Conservation (phyloP, 768 basidiomycete species). For the Chalciporus piperatus region DNA sequence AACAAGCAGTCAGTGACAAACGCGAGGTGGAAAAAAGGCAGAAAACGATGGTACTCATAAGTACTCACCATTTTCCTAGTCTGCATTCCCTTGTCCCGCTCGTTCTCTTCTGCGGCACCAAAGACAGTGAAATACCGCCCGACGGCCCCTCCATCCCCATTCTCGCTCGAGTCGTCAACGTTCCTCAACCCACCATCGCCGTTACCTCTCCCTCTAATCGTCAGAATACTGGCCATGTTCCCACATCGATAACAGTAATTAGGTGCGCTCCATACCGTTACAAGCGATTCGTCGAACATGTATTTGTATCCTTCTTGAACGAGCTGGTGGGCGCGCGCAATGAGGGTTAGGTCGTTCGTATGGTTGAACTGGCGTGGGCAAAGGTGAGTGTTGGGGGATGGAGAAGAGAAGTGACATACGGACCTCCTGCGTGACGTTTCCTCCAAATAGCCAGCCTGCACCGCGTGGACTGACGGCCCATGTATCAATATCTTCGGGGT, state of each 20-base stretch:
- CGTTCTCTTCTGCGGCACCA: constrained; percentile 86
- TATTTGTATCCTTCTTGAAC: constrained; percentile 96
- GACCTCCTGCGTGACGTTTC: constrained; percentile 81
- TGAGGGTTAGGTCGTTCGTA: constrained; percentile 80
- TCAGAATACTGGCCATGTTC: constrained; percentile 90
- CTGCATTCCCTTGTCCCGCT: constrained; percentile 77
- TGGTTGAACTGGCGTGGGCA: constrained; percentile 75
- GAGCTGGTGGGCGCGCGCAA: constrained; percentile 94
- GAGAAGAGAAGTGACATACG: constrained; percentile 5
- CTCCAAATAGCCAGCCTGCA: constrained; percentile 94
- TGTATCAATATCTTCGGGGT: constrained; percentile 90
- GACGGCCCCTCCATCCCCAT: constrained; percentile 14
- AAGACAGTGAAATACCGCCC: constrained; percentile 75
- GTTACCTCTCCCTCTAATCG: constrained; percentile 63
- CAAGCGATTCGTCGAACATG: constrained; percentile 92
- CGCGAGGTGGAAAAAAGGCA: neutral
- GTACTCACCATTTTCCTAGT: constrained; percentile 65
- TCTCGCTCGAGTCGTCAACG: neutral
- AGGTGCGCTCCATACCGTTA: constrained; percentile 91
- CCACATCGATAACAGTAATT: constrained; percentile 88
- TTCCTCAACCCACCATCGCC: constrained; percentile 12
- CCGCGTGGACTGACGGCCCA: constrained; percentile 98
- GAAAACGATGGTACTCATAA: neutral
- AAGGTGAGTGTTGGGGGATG: constrained; percentile 1
- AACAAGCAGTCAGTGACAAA: constrained; percentile 1